Evolutionary conservation across 768 basidiomycete species (phyloP).

Genomic region (Podaxis carcinomalis): DNA sequence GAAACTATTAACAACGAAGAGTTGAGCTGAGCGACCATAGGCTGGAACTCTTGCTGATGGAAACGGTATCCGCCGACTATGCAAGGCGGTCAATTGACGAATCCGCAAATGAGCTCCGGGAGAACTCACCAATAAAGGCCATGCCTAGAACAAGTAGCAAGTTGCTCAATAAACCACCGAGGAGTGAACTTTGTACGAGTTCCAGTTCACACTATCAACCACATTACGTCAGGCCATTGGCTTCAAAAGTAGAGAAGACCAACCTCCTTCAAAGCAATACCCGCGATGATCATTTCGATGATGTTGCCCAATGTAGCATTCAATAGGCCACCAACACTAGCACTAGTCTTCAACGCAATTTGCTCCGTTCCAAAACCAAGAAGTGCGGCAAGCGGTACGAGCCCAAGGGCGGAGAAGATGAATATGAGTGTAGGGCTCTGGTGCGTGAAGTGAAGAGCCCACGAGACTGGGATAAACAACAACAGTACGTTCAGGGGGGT

Average conservation of each 20-base stretch:
- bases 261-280: conserved; percentile 35
- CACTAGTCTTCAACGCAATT: conserved; percentile 42
- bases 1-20: conserved; percentile 65
- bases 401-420: conserved; percentile 42
- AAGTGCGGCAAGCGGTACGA: conserved; percentile 48
- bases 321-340: conserved; percentile 47
- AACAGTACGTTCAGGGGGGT: conserved; percentile 39
- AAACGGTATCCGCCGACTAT: conserved; percentile 45
- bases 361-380: conserved; percentile 52
- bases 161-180: conserved; percentile 55
- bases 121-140: conserved; percentile 72
- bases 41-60: conserved; percentile 47
- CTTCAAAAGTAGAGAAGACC: not conserved
- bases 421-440: conserved; percentile 44
- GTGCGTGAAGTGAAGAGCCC: conserved; percentile 43
- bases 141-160: conserved; percentile 84
- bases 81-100: not conserved
- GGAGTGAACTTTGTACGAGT: conserved; percentile 47
- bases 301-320: conserved; percentile 52
- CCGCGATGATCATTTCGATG: conserved; percentile 49
- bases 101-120: conserved; percentile 31
- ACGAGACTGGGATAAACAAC: conserved; percentile 45
- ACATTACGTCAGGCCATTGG: conserved; percentile 11
- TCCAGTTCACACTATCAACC: conserved; percentile 42
- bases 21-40: conserved; percentile 59